Evolutionary conservation across 768 basidiomycete genomes (phyloP).

Genomic region (Leccinum rimulosum): DNA sequence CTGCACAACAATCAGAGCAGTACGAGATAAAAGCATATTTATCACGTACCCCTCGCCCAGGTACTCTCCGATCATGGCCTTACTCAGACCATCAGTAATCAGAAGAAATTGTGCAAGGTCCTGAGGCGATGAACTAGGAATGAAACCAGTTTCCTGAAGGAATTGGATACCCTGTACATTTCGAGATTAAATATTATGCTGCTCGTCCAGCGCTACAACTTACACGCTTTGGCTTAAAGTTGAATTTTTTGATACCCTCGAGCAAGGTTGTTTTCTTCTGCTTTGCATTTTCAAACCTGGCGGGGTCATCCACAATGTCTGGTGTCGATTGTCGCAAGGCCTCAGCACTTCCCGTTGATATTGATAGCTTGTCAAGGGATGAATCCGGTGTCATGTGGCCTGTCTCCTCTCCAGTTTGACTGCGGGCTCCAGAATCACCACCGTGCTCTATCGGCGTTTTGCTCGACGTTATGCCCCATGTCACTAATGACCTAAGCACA

Average conservation of each 20-base stretch:
- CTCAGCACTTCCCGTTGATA: slow-evolving; percentile 48
- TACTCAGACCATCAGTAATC: slow-evolving; percentile 88
- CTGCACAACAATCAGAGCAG: slow-evolving; percentile 39
- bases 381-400: slow-evolving; percentile 51
- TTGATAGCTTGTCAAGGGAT: slow-evolving; percentile 54
- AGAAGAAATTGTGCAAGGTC: slow-evolving; percentile 86
- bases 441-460: slow-evolving; percentile 33
- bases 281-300: slow-evolving; percentile 90
- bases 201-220: slow-evolving; percentile 25
- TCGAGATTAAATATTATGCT: neutral
- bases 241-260: slow-evolving; percentile 97
- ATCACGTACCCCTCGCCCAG: slow-evolving; percentile 87
- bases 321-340: slow-evolving; percentile 68
- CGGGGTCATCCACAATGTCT: slow-evolving; percentile 85
- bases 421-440: slow-evolving; percentile 42
- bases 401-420: slow-evolving; percentile 52
- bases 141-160: slow-evolving; percentile 85
- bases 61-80: slow-evolving; percentile 97
- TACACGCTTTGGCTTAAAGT: slow-evolving; percentile 97
- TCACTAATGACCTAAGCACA: slow-evolving; percentile 84
- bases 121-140: slow-evolving; percentile 63
- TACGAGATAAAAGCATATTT: neutral
- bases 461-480: slow-evolving; percentile 72
- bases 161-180: slow-evolving; percentile 77
- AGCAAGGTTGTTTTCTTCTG: slow-evolving; percentile 92